phyloP scores from a whole-genome alignment of 345 rosid genomes.

The Mercurialis annua region DNA sequence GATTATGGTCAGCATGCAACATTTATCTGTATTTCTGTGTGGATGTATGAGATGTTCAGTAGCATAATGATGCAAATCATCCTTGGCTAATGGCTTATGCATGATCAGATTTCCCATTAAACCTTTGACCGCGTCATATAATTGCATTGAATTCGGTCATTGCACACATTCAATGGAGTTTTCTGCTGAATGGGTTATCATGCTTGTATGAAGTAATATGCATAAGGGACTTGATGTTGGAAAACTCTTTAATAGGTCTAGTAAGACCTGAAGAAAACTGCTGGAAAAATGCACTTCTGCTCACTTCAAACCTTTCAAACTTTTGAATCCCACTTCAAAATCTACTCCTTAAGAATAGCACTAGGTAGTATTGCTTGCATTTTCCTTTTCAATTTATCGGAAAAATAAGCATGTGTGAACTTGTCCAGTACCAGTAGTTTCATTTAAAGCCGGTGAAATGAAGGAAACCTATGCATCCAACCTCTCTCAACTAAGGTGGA shows the following conservation, averaged over 20 bases:
- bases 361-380: neutral
- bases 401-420: too few species aligned
- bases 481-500: too few species aligned
- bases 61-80: too few species aligned
- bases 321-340: neutral
- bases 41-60: neutral
- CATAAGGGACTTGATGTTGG: neutral
- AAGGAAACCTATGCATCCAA: too few species aligned
- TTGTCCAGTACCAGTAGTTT: too few species aligned
- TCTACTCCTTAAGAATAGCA: neutral
- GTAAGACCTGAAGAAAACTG: neutral
- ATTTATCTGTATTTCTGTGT: neutral
- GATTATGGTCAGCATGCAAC: neutral
- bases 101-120: too few species aligned
- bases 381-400: neutral
- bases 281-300: neutral
- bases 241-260: neutral
- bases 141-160: neutral
- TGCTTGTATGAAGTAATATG: neutral
- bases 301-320: neutral
- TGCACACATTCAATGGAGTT: neutral
- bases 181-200: neutral
- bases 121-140: too few species aligned
- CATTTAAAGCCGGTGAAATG: too few species aligned
- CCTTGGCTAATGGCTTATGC: too few species aligned